Evolutionary conservation across 257 asterid species (phyloP).

Genomic region (Paulownia fortunei): DNA sequence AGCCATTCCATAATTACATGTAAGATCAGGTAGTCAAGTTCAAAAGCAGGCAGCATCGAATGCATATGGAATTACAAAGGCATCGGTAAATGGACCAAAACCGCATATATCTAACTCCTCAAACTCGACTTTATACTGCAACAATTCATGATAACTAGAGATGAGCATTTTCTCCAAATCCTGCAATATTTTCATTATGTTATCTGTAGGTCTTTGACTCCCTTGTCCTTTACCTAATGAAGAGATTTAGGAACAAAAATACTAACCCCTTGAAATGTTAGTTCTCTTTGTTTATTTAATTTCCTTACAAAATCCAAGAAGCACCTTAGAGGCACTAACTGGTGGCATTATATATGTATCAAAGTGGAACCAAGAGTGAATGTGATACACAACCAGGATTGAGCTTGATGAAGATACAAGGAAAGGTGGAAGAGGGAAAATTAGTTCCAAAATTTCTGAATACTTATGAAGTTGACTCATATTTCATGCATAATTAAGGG

Average conservation of each 20-base stretch:
- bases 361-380: constrained; percentile 3
- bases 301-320: background rate
- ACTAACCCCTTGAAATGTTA: too few relatives aligned
- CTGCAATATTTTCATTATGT: background rate
- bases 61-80: too few relatives aligned
- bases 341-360: background rate
- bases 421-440: background rate
- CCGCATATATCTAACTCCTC: background rate
- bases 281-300: background rate
- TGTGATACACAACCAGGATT: background rate
- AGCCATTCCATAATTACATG: too few relatives aligned
- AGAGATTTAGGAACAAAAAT: too few relatives aligned
- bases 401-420: background rate
- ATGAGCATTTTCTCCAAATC: background rate
- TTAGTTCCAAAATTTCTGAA: background rate
- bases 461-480: background rate
- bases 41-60: too few relatives aligned
- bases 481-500: background rate
- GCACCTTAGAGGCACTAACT: background rate
- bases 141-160: background rate
- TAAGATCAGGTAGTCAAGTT: too few relatives aligned
- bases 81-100: background rate
- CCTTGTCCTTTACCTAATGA: too few relatives aligned
- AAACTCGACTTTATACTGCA: background rate
- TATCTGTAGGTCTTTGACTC: background rate